phyloP scores from a whole-genome alignment of 768 basidiomycete species.

The Coprinopsis cinerea region DNA sequence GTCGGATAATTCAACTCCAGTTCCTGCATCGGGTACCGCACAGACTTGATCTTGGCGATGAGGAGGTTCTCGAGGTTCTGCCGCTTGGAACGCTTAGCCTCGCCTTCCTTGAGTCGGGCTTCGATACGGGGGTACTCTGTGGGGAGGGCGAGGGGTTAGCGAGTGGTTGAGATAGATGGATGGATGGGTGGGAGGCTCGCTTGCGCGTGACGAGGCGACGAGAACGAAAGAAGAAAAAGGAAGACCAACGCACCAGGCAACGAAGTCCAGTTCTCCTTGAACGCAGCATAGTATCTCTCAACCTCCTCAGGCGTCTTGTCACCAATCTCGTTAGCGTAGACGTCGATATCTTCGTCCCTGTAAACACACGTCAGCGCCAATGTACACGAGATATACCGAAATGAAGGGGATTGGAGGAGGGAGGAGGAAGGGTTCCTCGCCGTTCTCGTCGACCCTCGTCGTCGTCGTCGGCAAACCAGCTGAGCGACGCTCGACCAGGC shows the following conservation, averaged over 20 bases:
- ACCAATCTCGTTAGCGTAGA: conserved; percentile 77
- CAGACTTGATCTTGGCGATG: conserved; percentile 74
- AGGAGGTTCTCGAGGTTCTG: conserved; percentile 77
- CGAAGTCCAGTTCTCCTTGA: conserved; percentile 86
- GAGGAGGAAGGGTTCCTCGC: too few species aligned
- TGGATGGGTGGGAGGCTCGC: too few species aligned
- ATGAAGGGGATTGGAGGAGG: too few species aligned
- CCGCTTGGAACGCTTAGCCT: conserved; percentile 83
- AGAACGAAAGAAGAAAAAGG: not conserved
- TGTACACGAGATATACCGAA: too few species aligned
- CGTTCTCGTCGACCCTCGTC: too few species aligned
- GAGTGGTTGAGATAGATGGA: too few species aligned
- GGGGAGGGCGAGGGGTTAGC: too few species aligned
- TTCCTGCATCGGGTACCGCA: conserved; percentile 92
- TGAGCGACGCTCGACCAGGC: too few species aligned
- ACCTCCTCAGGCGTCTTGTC: conserved; percentile 81
- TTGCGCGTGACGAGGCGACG: too few species aligned
- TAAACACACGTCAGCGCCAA: too few species aligned
- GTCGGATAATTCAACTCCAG: conserved; percentile 92
- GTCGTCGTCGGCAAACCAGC: too few species aligned
- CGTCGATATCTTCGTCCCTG: conserved; percentile 59
- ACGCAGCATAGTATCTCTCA: conserved; percentile 70
- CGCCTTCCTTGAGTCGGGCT: conserved; percentile 82
- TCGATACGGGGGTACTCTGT: conserved; percentile 81
- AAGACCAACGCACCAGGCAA: conserved; percentile 53